Evolutionary conservation across 1,139 yeast genomes (phyloP).

Genomic region (Maudiozyma humilis): DNA sequence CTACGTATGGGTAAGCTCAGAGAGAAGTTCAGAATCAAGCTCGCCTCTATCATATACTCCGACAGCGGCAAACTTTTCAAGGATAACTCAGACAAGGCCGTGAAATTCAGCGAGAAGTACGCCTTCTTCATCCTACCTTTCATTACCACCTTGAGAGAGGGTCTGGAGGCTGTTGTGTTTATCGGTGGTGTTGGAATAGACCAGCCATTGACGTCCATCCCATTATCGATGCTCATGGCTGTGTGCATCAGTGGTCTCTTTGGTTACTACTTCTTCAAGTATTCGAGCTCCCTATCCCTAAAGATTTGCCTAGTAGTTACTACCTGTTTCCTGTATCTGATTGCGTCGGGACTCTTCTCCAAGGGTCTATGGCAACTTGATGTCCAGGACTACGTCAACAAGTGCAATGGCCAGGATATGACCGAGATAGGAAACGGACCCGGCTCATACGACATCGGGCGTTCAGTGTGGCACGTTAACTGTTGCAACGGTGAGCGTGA

Average conservation of each 20-base stretch:
- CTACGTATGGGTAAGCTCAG: slow-evolving; percentile 82
- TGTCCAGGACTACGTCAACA: slow-evolving; percentile 53
- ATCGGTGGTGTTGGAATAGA: slow-evolving; percentile 82
- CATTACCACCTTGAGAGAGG: slow-evolving; percentile 81
- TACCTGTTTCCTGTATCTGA: slow-evolving; percentile 77
- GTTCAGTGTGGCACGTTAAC: slow-evolving; percentile 90
- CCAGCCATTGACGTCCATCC: slow-evolving; percentile 70
- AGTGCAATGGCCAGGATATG: slow-evolving; percentile 76
- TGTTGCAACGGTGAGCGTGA: slow-evolving; percentile 89
- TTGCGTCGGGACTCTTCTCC: slow-evolving; percentile 84
- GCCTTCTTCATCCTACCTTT: slow-evolving; percentile 78
- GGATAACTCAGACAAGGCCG: slow-evolving; percentile 16
- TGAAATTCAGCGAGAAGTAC: slow-evolving; percentile 48
- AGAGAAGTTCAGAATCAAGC: slow-evolving; percentile 85
- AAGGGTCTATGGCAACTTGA: slow-evolving; percentile 89
- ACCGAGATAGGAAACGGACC: slow-evolving; percentile 90
- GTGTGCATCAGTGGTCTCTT: slow-evolving; percentile 55
- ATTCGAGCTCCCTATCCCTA: slow-evolving; percentile 70
- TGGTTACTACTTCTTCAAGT: slow-evolving; percentile 64
- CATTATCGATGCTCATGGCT: slow-evolving; percentile 72
- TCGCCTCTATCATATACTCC: slow-evolving; percentile 63
- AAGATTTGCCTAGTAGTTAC: slow-evolving; percentile 75
- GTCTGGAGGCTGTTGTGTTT: slow-evolving; percentile 85
- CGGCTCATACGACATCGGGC: slow-evolving; percentile 78
- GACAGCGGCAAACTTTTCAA: slow-evolving; percentile 17